phyloP scores from a whole-genome alignment of 2,329 filamentous ascomycete species.

The Alternaria sp. region DNA sequence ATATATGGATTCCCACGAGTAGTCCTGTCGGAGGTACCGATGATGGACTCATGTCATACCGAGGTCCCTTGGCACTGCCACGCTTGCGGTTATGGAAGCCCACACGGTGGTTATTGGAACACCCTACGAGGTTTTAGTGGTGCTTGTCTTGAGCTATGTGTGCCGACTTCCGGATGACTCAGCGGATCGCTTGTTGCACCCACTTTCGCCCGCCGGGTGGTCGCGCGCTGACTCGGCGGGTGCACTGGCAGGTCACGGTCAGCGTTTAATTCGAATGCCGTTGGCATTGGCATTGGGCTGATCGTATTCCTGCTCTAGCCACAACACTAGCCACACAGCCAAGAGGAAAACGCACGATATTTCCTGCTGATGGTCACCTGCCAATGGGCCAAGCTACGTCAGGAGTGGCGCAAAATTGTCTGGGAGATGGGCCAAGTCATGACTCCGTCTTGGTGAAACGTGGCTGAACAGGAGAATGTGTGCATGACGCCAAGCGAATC shows the following conservation, averaged over 20 bases:
- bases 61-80: slow-evolving; percentile 12
- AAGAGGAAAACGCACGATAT: background rate
- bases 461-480: slow-evolving; percentile 1
- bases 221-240: background rate
- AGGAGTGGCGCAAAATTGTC: slow-evolving; percentile 7
- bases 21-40: slow-evolving; percentile 3
- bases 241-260: background rate
- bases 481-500: slow-evolving; percentile 6
- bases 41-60: slow-evolving; percentile 15
- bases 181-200: slow-evolving; percentile 1
- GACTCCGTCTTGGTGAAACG: background rate
- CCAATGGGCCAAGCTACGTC: background rate
- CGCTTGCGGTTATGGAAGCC: slow-evolving; percentile 3
- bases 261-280: background rate
- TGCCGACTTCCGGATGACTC: slow-evolving; percentile 16
- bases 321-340: slow-evolving; percentile 14
- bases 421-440: background rate
- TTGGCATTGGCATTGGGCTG: background rate
- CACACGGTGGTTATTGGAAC: slow-evolving; percentile 2
- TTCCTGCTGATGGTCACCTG: background rate
- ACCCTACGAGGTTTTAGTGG: slow-evolving; percentile 4
- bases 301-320: slow-evolving; percentile 5
- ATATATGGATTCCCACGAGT: background rate
- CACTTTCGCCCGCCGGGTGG: background rate
- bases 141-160: background rate